phyloP scores from a whole-genome alignment of 176 grass and related monocot species.

The Saccharum spontaneum region DNA sequence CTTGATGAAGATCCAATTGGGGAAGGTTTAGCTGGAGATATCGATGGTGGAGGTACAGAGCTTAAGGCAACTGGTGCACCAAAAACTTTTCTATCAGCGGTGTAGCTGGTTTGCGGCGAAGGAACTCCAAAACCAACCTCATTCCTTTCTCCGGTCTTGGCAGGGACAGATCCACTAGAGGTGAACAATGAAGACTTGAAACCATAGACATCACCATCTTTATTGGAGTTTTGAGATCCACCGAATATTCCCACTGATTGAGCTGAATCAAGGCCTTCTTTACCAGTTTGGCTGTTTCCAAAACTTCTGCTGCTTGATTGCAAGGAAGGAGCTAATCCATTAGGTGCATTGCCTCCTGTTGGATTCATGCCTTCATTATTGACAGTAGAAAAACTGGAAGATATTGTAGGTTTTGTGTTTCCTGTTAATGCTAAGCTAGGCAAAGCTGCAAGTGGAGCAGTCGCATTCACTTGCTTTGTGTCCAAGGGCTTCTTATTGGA shows the following conservation, averaged over 20 bases:
- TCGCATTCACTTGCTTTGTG: conserved; percentile 29
- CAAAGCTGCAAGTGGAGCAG: conserved; percentile 8
- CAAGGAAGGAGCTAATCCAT: conserved; percentile 39
- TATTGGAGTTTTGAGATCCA: conserved; percentile 43
- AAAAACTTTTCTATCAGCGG: conserved; percentile 32
- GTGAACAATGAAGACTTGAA: conserved; percentile 46
- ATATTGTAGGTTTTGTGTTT: conserved; percentile 42
- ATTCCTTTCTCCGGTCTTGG: conserved; percentile 46
- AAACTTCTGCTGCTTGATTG: conserved; percentile 38
- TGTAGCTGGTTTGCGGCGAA: conserved; percentile 16
- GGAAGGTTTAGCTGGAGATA: conserved; percentile 36
- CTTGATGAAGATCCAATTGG: conserved; percentile 33
- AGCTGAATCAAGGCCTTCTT: conserved; percentile 31
- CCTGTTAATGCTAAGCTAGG: conserved; percentile 31
- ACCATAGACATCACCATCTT: conserved; percentile 41
- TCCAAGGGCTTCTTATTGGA: conserved; percentile 24
- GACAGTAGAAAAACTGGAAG: conserved; percentile 44
- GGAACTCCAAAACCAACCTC: conserved; percentile 42
- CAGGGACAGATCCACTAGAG: conserved; percentile 46
- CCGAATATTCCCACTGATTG: conserved; percentile 44
- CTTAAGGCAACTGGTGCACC: conserved; percentile 40
- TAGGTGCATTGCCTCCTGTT: conserved; percentile 49
- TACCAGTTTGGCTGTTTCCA: conserved; percentile 38
- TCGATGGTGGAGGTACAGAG: conserved; percentile 15
- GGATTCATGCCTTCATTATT: conserved; percentile 30